phyloP scores from a whole-genome alignment of 2,329 filamentous ascomycete genomes.

The Bertia moriformis region DNA sequence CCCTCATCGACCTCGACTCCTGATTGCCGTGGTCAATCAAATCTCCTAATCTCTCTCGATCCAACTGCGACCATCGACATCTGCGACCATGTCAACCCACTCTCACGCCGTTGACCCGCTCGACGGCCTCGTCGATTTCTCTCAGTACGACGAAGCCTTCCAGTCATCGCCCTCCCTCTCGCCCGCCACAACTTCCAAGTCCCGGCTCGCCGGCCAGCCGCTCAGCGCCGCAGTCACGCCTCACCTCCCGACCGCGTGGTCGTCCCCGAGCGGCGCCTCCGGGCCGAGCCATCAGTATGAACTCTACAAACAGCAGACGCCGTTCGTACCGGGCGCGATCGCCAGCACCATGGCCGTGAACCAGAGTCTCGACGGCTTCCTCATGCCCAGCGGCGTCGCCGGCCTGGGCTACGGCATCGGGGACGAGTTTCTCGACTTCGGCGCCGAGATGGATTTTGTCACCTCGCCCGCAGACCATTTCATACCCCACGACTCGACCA shows the following conservation, averaged over 20 bases:
- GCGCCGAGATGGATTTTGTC: background rate
- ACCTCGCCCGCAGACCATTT: background rate
- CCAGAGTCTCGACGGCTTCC: constrained; percentile 26
- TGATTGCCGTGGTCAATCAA: too few relatives aligned
- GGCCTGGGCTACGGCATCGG: constrained; percentile 19
- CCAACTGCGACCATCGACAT: too few relatives aligned
- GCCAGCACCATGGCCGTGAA: constrained; percentile 39
- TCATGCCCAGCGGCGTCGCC: constrained; percentile 46
- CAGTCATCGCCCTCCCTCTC: background rate
- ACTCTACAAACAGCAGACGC: constrained; percentile 54
- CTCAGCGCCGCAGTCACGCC: background rate
- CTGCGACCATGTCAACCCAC: background rate
- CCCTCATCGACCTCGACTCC: too few relatives aligned
- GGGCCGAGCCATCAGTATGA: constrained; percentile 56
- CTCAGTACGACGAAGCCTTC: background rate
- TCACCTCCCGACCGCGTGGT: background rate
- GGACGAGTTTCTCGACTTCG: background rate
- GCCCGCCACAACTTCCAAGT: background rate
- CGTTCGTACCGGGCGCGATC: constrained; percentile 43
- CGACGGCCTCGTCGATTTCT: background rate
- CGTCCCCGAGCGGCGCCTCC: too few relatives aligned
- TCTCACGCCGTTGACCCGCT: background rate
- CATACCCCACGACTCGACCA: too few relatives aligned
- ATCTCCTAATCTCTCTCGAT: too few relatives aligned
- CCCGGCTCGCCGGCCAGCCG: background rate